These are phyloP conservation scores for Corylus heterophylla DNA, from an alignment of 306 rosid species.

Conservation along the genomic window DNA sequence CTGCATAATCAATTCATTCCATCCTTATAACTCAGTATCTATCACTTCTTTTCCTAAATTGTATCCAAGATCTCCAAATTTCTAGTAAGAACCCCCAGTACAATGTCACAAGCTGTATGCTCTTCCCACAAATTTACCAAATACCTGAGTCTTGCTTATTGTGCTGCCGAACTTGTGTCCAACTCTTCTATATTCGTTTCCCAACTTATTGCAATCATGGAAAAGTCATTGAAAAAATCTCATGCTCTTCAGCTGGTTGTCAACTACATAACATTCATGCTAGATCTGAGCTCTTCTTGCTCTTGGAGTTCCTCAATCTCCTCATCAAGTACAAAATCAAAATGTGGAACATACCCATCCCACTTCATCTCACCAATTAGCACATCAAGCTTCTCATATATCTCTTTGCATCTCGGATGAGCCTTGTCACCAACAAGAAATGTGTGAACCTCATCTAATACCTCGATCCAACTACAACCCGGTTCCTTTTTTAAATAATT, in stretches of 20 bases:
- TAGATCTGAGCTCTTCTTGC: slow-evolving; percentile 18
- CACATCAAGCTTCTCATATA: slow-evolving; percentile 55
- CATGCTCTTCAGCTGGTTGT: neutral
- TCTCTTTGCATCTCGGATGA: slow-evolving; percentile 73
- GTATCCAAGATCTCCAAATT: no score
- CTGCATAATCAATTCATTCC: neutral
- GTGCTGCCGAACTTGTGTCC: neutral
- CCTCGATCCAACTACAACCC: slow-evolving; percentile 95
- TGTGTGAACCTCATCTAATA: slow-evolving; percentile 68
- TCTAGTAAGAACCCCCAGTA: neutral
- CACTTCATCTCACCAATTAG: slow-evolving; percentile 68
- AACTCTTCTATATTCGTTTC: neutral
- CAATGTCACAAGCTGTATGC: neutral
- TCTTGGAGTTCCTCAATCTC: slow-evolving; percentile 41
- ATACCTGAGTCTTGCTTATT: neutral
- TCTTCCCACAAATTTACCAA: neutral
- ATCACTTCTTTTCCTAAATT: no score
- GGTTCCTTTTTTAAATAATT: slow-evolving; percentile 74
- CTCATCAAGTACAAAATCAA: slow-evolving; percentile 43
- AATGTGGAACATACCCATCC: slow-evolving; percentile 49
- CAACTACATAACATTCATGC: neutral
- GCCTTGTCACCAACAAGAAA: slow-evolving; percentile 85
- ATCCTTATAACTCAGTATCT: neutral
- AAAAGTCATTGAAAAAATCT: neutral
- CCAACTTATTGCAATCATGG: neutral